phyloP scores from a whole-genome alignment of 345 rosid species.

The Streptanthus diversifolius region DNA sequence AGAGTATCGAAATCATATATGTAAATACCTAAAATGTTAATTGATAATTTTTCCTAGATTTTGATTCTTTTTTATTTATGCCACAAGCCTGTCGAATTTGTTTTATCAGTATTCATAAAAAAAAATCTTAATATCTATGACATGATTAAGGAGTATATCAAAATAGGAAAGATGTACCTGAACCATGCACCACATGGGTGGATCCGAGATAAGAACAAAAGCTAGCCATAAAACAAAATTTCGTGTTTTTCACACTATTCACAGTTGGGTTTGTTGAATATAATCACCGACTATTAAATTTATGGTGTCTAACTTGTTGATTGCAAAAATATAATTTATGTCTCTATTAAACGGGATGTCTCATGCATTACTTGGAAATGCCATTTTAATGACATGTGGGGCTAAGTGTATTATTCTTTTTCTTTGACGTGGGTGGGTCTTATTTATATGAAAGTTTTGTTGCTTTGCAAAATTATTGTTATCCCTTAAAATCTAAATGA shows the following conservation, averaged over 20 bases:
- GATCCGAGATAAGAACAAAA: conserved; percentile 24
- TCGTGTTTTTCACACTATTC: conserved; percentile 28
- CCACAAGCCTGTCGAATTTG: background rate
- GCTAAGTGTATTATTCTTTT: conserved; percentile 16
- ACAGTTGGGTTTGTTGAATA: background rate
- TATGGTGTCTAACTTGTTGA: conserved; percentile 13
- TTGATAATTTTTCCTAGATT: background rate
- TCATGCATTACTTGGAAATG: conserved; percentile 22
- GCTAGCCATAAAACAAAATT: conserved; percentile 9
- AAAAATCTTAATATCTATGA: background rate
- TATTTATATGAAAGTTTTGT: conserved; percentile 4
- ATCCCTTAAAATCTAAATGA: background rate
- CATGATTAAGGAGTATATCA: background rate
- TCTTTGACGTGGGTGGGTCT: conserved; percentile 19
- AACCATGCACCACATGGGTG: conserved; percentile 21
- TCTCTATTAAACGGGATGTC: background rate
- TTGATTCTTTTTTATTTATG: background rate
- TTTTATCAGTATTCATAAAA: background rate
- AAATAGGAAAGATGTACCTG: background rate
- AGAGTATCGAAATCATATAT: background rate
- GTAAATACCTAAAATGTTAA: background rate
- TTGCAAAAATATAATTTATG: background rate
- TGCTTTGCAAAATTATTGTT: conserved; percentile 26
- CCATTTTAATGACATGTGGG: conserved; percentile 22
- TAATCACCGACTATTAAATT: conserved; percentile 21